These are phyloP conservation scores for Phallus indusiatus DNA, from an alignment of 768 basidiomycete species.

Conservation along the genomic window DNA sequence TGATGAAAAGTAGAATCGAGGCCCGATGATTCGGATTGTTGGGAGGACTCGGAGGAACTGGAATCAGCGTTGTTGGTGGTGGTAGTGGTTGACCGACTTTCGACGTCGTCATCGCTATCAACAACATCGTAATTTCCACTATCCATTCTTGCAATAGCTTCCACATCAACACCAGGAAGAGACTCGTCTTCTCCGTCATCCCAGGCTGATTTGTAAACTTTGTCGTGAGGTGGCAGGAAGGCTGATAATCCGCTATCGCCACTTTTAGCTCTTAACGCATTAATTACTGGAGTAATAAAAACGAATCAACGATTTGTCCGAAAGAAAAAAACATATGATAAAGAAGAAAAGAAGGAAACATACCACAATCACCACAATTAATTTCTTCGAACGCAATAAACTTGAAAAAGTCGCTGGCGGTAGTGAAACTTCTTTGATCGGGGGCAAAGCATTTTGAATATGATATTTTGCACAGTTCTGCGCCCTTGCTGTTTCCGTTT, in stretches of 20 bases:
- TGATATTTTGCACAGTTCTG: neutral
- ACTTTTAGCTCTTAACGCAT: conserved; percentile 22
- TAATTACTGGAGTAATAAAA: conserved; percentile 20
- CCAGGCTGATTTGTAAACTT: neutral
- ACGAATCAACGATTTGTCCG: neutral
- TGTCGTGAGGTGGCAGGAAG: conserved; percentile 23
- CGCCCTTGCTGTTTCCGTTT: neutral
- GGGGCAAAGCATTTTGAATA: conserved; percentile 13
- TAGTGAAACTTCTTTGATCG: conserved; percentile 7
- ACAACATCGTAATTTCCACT: neutral
- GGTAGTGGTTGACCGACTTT: neutral
- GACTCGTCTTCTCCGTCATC: neutral
- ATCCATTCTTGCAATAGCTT: neutral
- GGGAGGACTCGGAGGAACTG: neutral
- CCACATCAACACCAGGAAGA: neutral
- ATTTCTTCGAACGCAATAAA: conserved; percentile 23
- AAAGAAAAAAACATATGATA: too few species aligned
- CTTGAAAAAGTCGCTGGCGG: conserved; percentile 24
- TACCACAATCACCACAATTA: conserved; percentile 29
- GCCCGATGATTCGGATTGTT: too few species aligned
- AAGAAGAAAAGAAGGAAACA: neutral
- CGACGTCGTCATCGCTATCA: neutral
- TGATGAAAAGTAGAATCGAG: too few species aligned
- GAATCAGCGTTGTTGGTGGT: too few species aligned
- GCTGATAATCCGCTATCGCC: conserved; percentile 25